These are phyloP conservation scores for Malassezia arunalokei DNA, from an alignment of 1,284 basidiomycete species.

Conservation along the genomic window DNA sequence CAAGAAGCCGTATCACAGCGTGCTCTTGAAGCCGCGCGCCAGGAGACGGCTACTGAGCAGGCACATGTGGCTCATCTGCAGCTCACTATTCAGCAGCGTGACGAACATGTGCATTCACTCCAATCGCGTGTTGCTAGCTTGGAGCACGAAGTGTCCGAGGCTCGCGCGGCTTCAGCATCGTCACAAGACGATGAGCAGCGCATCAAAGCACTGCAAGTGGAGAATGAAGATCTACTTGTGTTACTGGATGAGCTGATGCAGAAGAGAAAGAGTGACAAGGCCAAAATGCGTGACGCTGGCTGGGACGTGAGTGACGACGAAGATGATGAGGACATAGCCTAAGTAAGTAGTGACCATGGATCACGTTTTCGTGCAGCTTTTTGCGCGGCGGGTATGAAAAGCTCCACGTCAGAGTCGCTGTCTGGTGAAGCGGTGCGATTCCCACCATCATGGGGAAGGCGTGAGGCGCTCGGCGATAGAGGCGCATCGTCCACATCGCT, in stretches of 20 bases:
- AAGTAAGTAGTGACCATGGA: background rate
- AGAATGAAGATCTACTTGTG: constrained; percentile 86
- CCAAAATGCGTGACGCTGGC: constrained; percentile 58
- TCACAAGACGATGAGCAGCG: background rate
- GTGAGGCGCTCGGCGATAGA: background rate
- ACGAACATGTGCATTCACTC: background rate
- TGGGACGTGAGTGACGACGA: constrained; percentile 58
- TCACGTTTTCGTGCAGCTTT: constrained; percentile 1
- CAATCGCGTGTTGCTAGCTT: background rate
- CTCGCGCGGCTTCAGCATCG: background rate
- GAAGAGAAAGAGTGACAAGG: constrained; percentile 74
- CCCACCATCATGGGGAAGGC: background rate
- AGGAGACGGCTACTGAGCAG: background rate
- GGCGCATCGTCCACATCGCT: background rate
- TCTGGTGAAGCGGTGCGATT: background rate
- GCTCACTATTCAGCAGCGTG: background rate
- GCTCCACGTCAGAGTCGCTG: constrained; percentile 7
- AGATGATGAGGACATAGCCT: constrained; percentile 56
- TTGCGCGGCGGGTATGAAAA: constrained; percentile 4
- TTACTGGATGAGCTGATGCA: constrained; percentile 78
- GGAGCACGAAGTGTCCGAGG: background rate
- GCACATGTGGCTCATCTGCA: background rate
- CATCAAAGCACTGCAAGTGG: constrained; percentile 36
- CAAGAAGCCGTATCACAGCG: background rate
- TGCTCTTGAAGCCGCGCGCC: background rate